Evolutionary conservation across 23 red algal genomes (phyloP).

Genomic region (Gracilaria caudata): DNA sequence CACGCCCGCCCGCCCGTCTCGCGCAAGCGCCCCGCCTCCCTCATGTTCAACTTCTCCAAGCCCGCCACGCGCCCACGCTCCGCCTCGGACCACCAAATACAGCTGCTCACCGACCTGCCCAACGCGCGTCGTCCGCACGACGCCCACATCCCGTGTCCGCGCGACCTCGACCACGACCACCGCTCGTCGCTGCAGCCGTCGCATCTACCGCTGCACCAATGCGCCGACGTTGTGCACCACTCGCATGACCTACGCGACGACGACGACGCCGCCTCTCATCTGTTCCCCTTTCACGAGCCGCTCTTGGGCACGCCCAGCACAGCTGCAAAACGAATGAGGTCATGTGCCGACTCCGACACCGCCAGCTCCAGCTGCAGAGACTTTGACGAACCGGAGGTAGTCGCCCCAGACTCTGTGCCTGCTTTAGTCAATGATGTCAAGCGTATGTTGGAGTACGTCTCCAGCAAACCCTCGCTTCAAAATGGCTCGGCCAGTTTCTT

Average conservation of each 20-base stretch:
- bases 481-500: constrained; percentile 92
- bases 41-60: constrained; percentile 57
- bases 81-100: constrained; percentile 3
- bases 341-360: constrained; percentile 50
- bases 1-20: neutral
- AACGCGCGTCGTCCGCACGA: neutral
- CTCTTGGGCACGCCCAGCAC: neutral
- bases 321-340: constrained; percentile 57
- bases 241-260: constrained; percentile 28
- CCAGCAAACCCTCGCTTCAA: constrained; percentile 79
- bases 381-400: constrained; percentile 65
- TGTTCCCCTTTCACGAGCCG: constrained; percentile 4
- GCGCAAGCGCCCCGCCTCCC: constrained; percentile 49
- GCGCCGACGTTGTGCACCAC: constrained; percentile 36
- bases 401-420: constrained; percentile 83
- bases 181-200: neutral
- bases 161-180: neutral
- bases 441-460: constrained; percentile 84
- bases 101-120: constrained; percentile 10
- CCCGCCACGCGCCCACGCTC: constrained; percentile 19
- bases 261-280: constrained; percentile 3
- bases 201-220: neutral
- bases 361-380: constrained; percentile 63
- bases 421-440: constrained; percentile 70
- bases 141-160: neutral